phyloP scores from a whole-genome alignment of 2,329 filamentous ascomycete genomes.

The Albifimbria verrucaria region DNA sequence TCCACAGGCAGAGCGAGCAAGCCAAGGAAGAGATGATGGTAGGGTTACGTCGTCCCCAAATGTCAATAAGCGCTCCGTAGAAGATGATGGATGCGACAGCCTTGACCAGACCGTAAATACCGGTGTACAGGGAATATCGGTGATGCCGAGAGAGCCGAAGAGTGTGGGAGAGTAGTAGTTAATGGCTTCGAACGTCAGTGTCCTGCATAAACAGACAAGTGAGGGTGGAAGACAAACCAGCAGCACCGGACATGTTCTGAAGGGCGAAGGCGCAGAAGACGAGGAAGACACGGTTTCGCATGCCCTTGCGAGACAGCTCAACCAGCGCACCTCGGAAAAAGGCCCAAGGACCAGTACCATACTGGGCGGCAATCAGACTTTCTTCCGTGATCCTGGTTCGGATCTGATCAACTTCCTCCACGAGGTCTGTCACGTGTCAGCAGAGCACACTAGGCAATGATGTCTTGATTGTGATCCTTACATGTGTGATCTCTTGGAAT shows the following conservation, averaged over 20 bases:
- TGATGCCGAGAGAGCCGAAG: slow-evolving; percentile 42
- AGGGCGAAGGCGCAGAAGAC: slow-evolving; percentile 35
- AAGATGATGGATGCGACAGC: slow-evolving; percentile 38
- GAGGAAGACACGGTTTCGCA: slow-evolving; percentile 35
- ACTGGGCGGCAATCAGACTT: slow-evolving; percentile 24
- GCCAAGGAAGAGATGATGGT: slow-evolving; percentile 45
- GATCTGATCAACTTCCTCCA: slow-evolving; percentile 47
- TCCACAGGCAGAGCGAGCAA: slow-evolving; percentile 47
- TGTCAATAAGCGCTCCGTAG: slow-evolving; percentile 35
- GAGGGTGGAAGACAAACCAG: slow-evolving; percentile 18
- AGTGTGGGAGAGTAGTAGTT: slow-evolving; percentile 41
- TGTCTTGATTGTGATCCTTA: slow-evolving; percentile 2
- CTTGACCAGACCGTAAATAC: slow-evolving; percentile 47
- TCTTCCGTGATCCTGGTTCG: slow-evolving; percentile 31
- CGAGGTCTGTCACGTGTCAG: slow-evolving; percentile 30
- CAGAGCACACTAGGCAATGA: neutral
- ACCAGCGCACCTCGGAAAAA: slow-evolving; percentile 29
- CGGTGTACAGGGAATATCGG: slow-evolving; percentile 42
- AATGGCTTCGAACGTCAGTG: slow-evolving; percentile 23
- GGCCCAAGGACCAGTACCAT: slow-evolving; percentile 28
- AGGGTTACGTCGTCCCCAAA: slow-evolving; percentile 35
- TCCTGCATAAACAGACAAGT: neutral
- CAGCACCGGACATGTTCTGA: slow-evolving; percentile 38
- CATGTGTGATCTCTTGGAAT: slow-evolving; percentile 36
- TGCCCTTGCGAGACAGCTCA: slow-evolving; percentile 34